Evolutionary conservation across 2,329 filamentous ascomycete genomes (phyloP).

Genomic region (Simplicillium sp.): DNA sequence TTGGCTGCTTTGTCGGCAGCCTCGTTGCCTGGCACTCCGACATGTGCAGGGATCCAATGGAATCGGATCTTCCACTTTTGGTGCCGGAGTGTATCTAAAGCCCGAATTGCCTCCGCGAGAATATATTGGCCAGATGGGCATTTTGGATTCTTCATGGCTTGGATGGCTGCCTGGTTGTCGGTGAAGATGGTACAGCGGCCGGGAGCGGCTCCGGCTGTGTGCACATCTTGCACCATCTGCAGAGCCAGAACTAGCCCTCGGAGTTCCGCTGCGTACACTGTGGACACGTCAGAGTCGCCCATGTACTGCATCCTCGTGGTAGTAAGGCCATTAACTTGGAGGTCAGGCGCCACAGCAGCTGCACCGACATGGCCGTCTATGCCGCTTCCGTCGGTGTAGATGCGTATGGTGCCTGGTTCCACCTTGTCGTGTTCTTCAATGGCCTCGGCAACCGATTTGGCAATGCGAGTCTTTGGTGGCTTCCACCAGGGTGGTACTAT

Average conservation of each 20-base stretch:
- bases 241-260: slow-evolving; percentile 15
- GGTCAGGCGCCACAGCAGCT: slow-evolving; percentile 12
- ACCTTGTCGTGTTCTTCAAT: slow-evolving; percentile 6
- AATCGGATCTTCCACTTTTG: slow-evolving; percentile 8
- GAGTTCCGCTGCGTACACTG: slow-evolving; percentile 18
- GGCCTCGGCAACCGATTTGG: slow-evolving; percentile 1
- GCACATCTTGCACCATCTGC: slow-evolving; percentile 13
- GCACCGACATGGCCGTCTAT: slow-evolving; percentile 12
- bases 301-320: slow-evolving; percentile 14
- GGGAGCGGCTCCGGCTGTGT: slow-evolving; percentile 4
- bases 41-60: slow-evolving; percentile 11
- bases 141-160: slow-evolving; percentile 16
- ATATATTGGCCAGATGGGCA: slow-evolving; percentile 18
- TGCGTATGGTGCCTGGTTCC: slow-evolving; percentile 9
- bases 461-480: neutral
- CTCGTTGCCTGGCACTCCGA: slow-evolving; percentile 11
- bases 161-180: slow-evolving; percentile 20
- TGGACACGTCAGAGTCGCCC: slow-evolving; percentile 15
- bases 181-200: slow-evolving; percentile 17
- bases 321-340: slow-evolving; percentile 5
- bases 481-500: slow-evolving; percentile 4
- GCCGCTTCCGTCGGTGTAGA: slow-evolving; percentile 6
- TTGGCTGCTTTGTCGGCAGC: slow-evolving; percentile 16
- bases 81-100: slow-evolving; percentile 7
- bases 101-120: slow-evolving; percentile 12